Evolutionary conservation across 1,284 basidiomycete genomes (phyloP).

Genomic region (Grifola frondosa): DNA sequence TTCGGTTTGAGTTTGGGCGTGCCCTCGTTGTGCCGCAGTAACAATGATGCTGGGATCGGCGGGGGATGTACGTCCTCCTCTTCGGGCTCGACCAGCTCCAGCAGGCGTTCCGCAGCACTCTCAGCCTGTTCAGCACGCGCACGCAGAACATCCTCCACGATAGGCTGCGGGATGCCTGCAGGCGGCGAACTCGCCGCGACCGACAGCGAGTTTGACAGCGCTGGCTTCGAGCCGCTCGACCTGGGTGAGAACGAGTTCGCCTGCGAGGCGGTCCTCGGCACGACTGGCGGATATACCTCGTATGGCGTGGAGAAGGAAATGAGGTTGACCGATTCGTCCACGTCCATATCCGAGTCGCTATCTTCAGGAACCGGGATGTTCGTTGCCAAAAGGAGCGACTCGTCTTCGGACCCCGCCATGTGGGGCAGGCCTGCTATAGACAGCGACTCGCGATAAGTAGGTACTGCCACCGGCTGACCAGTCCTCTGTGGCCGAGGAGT

Average conservation of each 20-base stretch:
- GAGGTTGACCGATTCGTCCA: constrained; percentile 54
- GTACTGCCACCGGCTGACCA: constrained; percentile 18
- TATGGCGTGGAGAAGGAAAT: constrained; percentile 73
- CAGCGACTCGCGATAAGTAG: constrained; percentile 38
- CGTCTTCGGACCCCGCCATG: constrained; percentile 43
- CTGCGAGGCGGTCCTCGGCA: constrained; percentile 21
- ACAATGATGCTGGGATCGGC: constrained; percentile 54
- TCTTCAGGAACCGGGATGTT: constrained; percentile 72
- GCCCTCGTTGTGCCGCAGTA: constrained; percentile 40
- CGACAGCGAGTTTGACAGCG: constrained; percentile 57
- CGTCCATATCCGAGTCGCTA: constrained; percentile 61
- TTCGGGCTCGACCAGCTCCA: constrained; percentile 78
- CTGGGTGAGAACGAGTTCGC: constrained; percentile 46
- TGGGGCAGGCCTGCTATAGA: constrained; percentile 28
- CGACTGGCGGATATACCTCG: constrained; percentile 47
- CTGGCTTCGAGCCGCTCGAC: constrained; percentile 51
- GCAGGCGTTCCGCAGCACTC: constrained; percentile 78
- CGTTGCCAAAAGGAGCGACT: constrained; percentile 69
- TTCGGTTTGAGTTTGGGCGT: constrained; percentile 43
- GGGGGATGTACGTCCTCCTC: constrained; percentile 53
- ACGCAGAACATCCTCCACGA: constrained; percentile 80
- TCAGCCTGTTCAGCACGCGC: constrained; percentile 87
- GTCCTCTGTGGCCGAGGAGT: constrained; percentile 31
- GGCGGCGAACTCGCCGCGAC: constrained; percentile 37
- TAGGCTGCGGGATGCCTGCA: constrained; percentile 42